Conservation (phyloP, 2,329 filamentous ascomycete species). For the Cercospora sp. region DNA sequence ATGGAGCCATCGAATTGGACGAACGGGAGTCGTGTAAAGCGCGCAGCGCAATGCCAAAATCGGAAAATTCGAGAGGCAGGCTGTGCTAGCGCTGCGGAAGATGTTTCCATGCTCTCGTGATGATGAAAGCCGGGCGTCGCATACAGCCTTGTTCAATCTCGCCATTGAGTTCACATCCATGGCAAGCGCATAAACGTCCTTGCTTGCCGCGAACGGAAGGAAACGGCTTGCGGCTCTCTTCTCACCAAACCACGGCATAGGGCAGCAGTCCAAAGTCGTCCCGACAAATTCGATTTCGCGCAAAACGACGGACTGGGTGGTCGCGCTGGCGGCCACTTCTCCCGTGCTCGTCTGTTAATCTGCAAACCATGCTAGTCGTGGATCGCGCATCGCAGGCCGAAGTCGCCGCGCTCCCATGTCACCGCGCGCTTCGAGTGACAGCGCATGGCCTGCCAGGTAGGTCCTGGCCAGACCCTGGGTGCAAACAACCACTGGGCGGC, state of each 20-base stretch:
- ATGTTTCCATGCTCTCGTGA: neutral
- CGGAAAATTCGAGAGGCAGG: neutral
- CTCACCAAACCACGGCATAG: conserved; percentile 16
- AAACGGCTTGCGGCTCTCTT: conserved; percentile 10
- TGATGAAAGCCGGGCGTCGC: conserved; percentile 2
- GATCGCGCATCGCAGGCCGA: conserved; percentile 26
- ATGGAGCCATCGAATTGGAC: neutral
- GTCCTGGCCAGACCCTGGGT: conserved; percentile 13
- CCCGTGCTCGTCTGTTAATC: conserved; percentile 14
- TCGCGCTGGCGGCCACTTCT: conserved; percentile 17
- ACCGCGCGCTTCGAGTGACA: conserved; percentile 10
- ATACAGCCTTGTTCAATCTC: conserved; percentile 21
- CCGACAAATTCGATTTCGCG: conserved; percentile 23
- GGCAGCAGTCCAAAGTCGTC: conserved; percentile 22
- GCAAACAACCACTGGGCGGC: conserved; percentile 17
- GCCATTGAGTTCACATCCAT: conserved; percentile 19
- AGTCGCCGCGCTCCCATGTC: conserved; percentile 19
- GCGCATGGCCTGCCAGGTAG: conserved; percentile 20
- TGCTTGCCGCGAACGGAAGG: conserved; percentile 16
- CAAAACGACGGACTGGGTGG: conserved; percentile 20
- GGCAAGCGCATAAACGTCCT: conserved; percentile 18
- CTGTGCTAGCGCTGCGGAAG: neutral
- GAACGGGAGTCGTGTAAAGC: conserved; percentile 9
- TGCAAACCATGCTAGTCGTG: conserved; percentile 26
- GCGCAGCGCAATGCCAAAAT: conserved; percentile 5